A percentile compares a stretch with the other conserved stretches of the same genome.
Evolutionary conservation across 305 asterid genomes (phyloP).

Genomic region (Fraxinus sp.): DNA sequence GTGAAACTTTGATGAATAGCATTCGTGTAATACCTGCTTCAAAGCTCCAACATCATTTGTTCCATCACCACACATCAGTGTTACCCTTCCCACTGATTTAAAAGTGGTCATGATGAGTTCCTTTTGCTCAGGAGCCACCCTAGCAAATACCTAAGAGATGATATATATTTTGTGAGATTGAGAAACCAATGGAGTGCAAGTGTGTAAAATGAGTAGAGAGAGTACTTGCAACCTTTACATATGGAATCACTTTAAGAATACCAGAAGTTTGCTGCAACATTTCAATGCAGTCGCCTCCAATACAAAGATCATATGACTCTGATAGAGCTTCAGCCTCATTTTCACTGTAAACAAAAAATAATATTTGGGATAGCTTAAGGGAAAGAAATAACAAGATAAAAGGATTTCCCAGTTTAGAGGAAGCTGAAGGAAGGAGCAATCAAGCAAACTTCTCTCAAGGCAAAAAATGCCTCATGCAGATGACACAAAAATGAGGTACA

Average conservation of each 20-base stretch:
- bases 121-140: conserved; percentile 99
- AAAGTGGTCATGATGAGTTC: conserved; percentile 96
- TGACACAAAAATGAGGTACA: conserved; percentile 13
- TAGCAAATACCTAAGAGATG: conserved; percentile 74
- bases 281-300: conserved; percentile 93
- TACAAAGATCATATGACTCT: conserved; percentile 81
- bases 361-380: conserved; percentile 22
- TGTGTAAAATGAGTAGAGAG: conserved; percentile 9
- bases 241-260: conserved; percentile 83
- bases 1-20: background rate
- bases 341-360: conserved; percentile 43
- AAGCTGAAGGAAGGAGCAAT: conserved; percentile 1
- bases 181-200: conserved; percentile 14
- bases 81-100: conserved; percentile 86
- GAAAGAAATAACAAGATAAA: conserved; percentile 6
- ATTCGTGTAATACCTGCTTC: conserved; percentile 69
- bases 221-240: conserved; percentile 63
- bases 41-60: conserved; percentile 98
- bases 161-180: conserved; percentile 15
- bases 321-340: conserved; percentile 78
- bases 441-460: conserved; percentile 10
- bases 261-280: conserved; percentile 88
- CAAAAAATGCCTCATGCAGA: background rate
- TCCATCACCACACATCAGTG: conserved; percentile 99
- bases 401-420: background rate